Conservation (phyloP, 129 eudicot genomes). For the Flaveria robusta region DNA sequence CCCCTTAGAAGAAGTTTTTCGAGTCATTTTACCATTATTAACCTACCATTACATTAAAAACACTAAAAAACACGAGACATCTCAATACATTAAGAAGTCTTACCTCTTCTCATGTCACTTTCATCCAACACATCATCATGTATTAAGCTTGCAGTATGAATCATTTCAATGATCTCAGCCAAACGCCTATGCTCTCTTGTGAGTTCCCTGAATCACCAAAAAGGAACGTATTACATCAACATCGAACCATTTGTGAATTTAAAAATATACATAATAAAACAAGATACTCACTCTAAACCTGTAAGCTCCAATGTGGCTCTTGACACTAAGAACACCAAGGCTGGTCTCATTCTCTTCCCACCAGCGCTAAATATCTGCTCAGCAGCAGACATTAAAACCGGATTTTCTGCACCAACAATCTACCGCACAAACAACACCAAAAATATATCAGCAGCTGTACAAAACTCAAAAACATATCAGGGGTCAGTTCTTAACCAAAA, state of each 20-base stretch:
- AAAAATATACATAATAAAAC: not conserved
- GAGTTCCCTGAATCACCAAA: slow-evolving; percentile 64
- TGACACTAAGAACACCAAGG: slow-evolving; percentile 70
- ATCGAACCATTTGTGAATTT: not conserved
- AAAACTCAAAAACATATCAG: not conserved
- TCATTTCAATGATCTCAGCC: slow-evolving; percentile 97
- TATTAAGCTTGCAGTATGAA: slow-evolving; percentile 92
- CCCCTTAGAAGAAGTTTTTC: not conserved
- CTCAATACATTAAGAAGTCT: not conserved
- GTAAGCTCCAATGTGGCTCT: slow-evolving; percentile 65
- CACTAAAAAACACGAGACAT: not conserved
- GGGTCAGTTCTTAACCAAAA: not conserved
- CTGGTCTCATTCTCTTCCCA: slow-evolving; percentile 82
- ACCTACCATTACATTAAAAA: not conserved
- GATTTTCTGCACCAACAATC: slow-evolving; percentile 99
- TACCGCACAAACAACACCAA: slow-evolving; percentile 33
- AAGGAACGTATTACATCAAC: slow-evolving; percentile 1
- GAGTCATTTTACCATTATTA: not conserved
- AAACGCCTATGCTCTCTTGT: slow-evolving; percentile 84
- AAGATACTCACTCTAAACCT: slow-evolving; percentile 51
- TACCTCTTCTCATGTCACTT: slow-evolving; percentile 97
- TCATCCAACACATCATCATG: slow-evolving; percentile 95
- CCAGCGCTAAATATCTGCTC: slow-evolving; percentile 98
- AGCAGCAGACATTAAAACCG: slow-evolving; percentile 90
- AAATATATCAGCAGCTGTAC: not conserved